A percentile compares a stretch with the other conserved stretches of the same genome.
Evolutionary conservation across 106 monocot genomes (phyloP).

Genomic region (Dendrobium nobile): DNA sequence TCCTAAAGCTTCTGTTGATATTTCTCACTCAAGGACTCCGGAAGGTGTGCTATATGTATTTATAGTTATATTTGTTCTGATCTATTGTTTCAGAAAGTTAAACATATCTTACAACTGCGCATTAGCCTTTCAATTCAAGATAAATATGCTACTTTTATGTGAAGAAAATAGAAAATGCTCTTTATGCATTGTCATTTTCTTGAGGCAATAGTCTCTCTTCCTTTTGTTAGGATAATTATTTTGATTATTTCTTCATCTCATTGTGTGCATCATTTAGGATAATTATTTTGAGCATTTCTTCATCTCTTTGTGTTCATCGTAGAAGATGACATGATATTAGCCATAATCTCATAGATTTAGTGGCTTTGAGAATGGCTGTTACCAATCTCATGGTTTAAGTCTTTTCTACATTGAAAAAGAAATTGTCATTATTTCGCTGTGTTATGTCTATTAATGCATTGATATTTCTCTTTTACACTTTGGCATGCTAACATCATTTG

Average conservation of each 20-base stretch:
- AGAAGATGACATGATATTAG: neutral
- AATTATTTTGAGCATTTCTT: neutral
- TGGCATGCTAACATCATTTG: neutral
- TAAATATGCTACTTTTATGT: neutral
- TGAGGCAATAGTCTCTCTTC: neutral
- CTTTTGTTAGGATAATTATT: neutral
- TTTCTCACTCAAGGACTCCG: slow-evolving; percentile 39
- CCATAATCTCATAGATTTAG: neutral
- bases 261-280: neutral
- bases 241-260: neutral
- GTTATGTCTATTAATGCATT: neutral
- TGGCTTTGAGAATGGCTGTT: neutral
- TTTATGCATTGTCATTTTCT: neutral
- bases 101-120: neutral
- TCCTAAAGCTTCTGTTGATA: slow-evolving; percentile 41
- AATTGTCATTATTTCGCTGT: neutral
- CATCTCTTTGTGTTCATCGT: neutral
- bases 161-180: neutral
- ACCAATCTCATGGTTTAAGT: neutral
- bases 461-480: neutral
- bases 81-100: neutral
- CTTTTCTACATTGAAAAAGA: neutral
- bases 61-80: neutral
- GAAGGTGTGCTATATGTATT: slow-evolving; percentile 44
- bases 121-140: neutral